Evolutionary conservation across 2,329 filamentous ascomycete species (phyloP).

Genomic region (Aureobasidium lini): DNA sequence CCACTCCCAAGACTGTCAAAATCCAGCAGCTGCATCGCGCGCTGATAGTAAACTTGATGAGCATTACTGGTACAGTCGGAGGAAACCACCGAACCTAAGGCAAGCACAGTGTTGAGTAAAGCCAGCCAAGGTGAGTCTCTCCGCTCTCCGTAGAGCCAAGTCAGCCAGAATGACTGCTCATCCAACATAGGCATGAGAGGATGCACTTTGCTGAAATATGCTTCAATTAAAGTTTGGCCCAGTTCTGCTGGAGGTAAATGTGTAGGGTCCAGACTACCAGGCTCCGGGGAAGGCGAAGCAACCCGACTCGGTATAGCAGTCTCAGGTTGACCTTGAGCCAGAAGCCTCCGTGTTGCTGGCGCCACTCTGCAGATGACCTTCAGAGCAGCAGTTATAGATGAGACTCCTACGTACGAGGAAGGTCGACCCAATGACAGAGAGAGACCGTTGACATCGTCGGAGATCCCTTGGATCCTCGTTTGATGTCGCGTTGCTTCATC

Average conservation of each 20-base stretch:
- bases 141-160: constrained; percentile 24
- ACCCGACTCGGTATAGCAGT: constrained; percentile 23
- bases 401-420: constrained; percentile 27
- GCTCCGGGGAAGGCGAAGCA: constrained; percentile 21
- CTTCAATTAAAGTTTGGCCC: constrained; percentile 24
- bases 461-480: constrained; percentile 35
- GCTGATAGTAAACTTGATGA: constrained; percentile 25
- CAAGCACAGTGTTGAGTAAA: constrained; percentile 27
- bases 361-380: constrained; percentile 28
- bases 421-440: constrained; percentile 25
- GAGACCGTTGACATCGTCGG: constrained; percentile 27
- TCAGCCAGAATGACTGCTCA: constrained; percentile 26
- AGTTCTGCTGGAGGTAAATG: constrained; percentile 23
- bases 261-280: constrained; percentile 14
- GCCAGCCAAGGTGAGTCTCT: constrained; percentile 26
- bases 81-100: constrained; percentile 24
- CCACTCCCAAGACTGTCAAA: constrained; percentile 26
- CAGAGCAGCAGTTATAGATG: constrained; percentile 27
- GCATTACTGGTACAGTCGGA: constrained; percentile 23
- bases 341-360: constrained; percentile 22
- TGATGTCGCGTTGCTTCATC: constrained; percentile 50
- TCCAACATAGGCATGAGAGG: constrained; percentile 29
- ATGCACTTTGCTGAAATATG: constrained; percentile 27
- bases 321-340: constrained; percentile 21
- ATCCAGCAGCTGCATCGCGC: constrained; percentile 24